These are phyloP conservation scores for Pyrus bretschneideri DNA, from an alignment of 306 rosid species.

Conservation along the genomic window DNA sequence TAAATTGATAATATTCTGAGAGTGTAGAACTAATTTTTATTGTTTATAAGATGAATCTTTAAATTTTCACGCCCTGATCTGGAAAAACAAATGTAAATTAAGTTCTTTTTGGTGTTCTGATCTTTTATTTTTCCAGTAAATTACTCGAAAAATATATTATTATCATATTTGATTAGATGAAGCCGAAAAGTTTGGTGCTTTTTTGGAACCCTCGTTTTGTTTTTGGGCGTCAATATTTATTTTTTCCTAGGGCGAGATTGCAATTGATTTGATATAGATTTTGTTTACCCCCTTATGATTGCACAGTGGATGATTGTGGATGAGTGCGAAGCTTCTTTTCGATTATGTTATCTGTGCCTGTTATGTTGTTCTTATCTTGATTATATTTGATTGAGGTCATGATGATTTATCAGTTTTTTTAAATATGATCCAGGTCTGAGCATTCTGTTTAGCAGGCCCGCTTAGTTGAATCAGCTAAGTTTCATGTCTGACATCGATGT, in stretches of 20 bases:
- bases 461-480: conserved; percentile 29
- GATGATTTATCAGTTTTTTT: not conserved
- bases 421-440: conserved; percentile 29
- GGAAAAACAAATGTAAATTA: not conserved
- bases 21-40: not conserved
- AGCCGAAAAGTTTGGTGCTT: not conserved
- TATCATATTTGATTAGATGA: not conserved
- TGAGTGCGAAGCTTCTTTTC: not conserved
- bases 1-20: not conserved
- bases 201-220: not conserved
- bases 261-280: not conserved
- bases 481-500: conserved; percentile 81
- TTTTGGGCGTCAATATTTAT: not conserved
- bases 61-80: not conserved
- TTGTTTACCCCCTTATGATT: not conserved
- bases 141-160: not conserved
- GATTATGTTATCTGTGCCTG: not conserved
- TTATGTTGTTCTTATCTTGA: not conserved
- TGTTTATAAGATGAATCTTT: not conserved
- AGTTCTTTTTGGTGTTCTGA: not conserved
- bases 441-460: conserved; percentile 34
- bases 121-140: not conserved
- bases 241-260: not conserved
- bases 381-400: not conserved
- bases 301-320: not conserved